Evolutionary conservation across 257 asterid species (phyloP).

Genomic region (Marsdenia floribunda): DNA sequence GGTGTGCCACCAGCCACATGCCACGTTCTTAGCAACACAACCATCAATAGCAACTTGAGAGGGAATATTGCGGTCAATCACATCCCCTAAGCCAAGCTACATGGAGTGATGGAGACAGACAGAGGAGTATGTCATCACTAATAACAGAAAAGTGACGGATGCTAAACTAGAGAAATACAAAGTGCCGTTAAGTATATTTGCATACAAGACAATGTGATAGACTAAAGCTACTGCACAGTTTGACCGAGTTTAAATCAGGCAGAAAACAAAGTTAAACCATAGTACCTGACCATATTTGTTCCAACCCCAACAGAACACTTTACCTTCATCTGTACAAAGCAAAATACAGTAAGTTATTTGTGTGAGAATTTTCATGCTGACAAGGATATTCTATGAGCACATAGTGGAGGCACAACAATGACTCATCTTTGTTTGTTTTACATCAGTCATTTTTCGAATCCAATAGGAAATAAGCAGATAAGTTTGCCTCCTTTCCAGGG

Average conservation of each 20-base stretch:
- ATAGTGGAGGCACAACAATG: neutral
- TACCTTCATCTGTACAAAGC: slow-evolving; percentile 55
- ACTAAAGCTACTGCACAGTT: neutral
- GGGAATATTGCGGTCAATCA: slow-evolving; percentile 78
- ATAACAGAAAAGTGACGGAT: neutral
- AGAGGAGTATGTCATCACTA: neutral
- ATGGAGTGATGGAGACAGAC: neutral
- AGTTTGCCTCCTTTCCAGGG: neutral
- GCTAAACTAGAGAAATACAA: neutral
- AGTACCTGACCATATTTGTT: slow-evolving; percentile 99
- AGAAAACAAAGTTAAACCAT: slow-evolving; percentile 2
- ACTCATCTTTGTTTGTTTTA: neutral
- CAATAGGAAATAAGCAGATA: neutral
- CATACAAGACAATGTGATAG: neutral
- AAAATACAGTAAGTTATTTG: slow-evolving; percentile 18
- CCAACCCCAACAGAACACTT: slow-evolving; percentile 98
- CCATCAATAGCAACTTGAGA: slow-evolving; percentile 56
- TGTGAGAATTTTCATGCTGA: neutral
- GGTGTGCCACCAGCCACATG: slow-evolving; percentile 99
- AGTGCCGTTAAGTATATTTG: neutral
- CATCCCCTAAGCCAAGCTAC: slow-evolving; percentile 95
- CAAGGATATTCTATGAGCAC: neutral
- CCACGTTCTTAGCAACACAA: slow-evolving; percentile 47
- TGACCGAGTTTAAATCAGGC: neutral
- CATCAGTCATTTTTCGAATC: neutral